Base-by-base conservation (phyloP, 225 moss, liverwort and hornwort genomes). In the Bryoerythrophyllum caledonicum region DNA sequence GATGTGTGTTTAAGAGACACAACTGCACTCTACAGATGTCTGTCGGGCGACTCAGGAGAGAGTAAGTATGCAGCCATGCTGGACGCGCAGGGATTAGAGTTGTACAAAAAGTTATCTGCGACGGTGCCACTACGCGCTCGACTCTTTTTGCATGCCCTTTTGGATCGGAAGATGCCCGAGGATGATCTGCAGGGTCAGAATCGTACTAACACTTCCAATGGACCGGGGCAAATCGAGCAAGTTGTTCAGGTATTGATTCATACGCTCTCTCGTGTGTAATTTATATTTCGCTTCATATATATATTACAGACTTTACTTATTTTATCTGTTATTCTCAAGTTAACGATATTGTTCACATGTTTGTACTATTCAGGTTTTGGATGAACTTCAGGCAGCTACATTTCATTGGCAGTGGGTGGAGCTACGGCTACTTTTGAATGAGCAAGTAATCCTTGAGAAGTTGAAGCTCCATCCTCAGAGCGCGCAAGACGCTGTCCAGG, bases 331-430 rank as follows among this genome's bases (percentile, higher is more conserved):
- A 35, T 61, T 60, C 61, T 28, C 19, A 27, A 84, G 74, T 49
- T 41, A 4, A 67, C 38, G 62, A 67, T 63, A 23, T 20, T n/a
- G 60, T 44, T 16, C 4, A 30, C 63, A 13, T 27, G 34, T 57
- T 8, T 63, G 32, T 74, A 17, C 64, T 59, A 57, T 67, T 46
- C 84, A 92, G 86, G 88, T 95, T 67, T 78, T 99, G 80, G 99
- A 99, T 86, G 93, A 99, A 79, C 87, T 99, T 52, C 99, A 99
- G 78, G 95, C 95, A 28, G 99, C 99, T 24, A 99, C 99, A 61
- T 99, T 93, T 82, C 99, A 99, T 82, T 99, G 99, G 99, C 99
- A 99, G 80, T 95, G 95, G 99, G 88, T 99, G 74, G 99, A 99
- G 82, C 80, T 99, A 26, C 86, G 99, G 67, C 81, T 99, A 27